These are phyloP conservation scores for Sutorius eximius DNA, from an alignment of 1,284 basidiomycete genomes.

Conservation along the genomic window DNA sequence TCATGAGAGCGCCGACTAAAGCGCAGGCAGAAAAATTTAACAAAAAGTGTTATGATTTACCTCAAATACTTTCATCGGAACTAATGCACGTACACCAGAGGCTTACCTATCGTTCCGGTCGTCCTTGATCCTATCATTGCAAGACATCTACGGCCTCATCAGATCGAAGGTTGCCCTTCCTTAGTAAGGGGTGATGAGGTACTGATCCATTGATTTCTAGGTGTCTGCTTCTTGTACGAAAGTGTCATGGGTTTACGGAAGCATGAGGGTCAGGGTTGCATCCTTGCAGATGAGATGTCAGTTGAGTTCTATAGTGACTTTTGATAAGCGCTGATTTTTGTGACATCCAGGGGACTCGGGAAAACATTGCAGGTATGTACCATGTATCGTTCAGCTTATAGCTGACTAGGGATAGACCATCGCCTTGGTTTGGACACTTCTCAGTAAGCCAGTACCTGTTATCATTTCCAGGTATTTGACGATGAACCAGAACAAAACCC, in stretches of 20 bases:
- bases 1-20: constrained; percentile 80
- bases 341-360: constrained; percentile 76
- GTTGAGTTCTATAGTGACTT: constrained; percentile 3
- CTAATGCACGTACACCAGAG: constrained; percentile 38
- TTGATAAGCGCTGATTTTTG: constrained; percentile 11
- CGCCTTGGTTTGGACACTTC: constrained; percentile 81
- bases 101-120: constrained; percentile 72
- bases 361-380: constrained; percentile 78
- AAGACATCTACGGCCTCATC: constrained; percentile 83
- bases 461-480: constrained; percentile 3
- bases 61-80: constrained; percentile 1
- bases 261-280: constrained; percentile 89
- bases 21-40: constrained; percentile 70
- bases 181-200: not conserved
- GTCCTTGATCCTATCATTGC: constrained; percentile 92
- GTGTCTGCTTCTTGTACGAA: constrained; percentile 91
- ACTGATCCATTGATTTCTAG: constrained; percentile 36
- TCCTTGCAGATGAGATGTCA: constrained; percentile 95
- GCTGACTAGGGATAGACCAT: constrained; percentile 63
- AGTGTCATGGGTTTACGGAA: constrained; percentile 93
- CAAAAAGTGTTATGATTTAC: constrained; percentile 53
- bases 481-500: constrained; percentile 76
- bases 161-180: constrained; percentile 69
- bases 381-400: not conserved
- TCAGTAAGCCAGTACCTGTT: constrained; percentile 55